phyloP scores from a whole-genome alignment of 2,329 filamentous ascomycete genomes.

The Colletotrichum abscissum region DNA sequence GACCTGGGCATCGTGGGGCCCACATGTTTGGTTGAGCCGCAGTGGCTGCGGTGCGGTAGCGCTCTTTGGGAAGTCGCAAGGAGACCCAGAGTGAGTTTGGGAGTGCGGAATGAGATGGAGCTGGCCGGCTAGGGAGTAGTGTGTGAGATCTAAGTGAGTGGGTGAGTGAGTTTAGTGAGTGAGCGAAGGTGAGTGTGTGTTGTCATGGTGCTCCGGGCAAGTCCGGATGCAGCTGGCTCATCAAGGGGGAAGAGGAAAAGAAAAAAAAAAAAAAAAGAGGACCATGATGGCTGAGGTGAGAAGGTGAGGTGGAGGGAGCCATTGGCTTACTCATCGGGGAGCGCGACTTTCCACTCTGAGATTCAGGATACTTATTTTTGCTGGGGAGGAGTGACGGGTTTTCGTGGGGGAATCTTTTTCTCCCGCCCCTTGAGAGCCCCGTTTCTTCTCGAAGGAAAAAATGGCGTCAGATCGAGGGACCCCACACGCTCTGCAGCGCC shows the following conservation, averaged over 20 bases:
- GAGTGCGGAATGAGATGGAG: not conserved
- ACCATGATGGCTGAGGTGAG: constrained; percentile 24
- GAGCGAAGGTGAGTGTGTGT: not conserved
- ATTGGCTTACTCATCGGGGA: not conserved
- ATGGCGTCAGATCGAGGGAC: constrained; percentile 30
- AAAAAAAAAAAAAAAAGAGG: not conserved
- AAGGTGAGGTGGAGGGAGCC: not conserved
- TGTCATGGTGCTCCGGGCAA: constrained; percentile 12
- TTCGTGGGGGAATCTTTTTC: constrained; percentile 30
- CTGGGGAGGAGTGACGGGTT: not conserved
- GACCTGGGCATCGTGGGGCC: not conserved
- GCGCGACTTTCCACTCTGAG: not conserved
- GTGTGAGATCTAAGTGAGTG: not conserved
- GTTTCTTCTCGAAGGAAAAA: constrained; percentile 35
- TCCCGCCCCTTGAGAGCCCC: not conserved
- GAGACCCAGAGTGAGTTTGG: too few relatives aligned
- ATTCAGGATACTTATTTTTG: not conserved
- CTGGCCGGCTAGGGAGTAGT: not conserved
- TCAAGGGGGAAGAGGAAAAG: not conserved
- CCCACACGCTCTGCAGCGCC: constrained; percentile 6
- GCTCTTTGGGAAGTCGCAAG: not conserved
- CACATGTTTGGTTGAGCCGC: not conserved
- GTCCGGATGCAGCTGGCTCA: constrained; percentile 23
- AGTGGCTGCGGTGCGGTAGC: not conserved
- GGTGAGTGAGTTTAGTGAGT: not conserved